phyloP scores from a whole-genome alignment of 495 filamentous ascomycete species.

The Penicillium pulvis region DNA sequence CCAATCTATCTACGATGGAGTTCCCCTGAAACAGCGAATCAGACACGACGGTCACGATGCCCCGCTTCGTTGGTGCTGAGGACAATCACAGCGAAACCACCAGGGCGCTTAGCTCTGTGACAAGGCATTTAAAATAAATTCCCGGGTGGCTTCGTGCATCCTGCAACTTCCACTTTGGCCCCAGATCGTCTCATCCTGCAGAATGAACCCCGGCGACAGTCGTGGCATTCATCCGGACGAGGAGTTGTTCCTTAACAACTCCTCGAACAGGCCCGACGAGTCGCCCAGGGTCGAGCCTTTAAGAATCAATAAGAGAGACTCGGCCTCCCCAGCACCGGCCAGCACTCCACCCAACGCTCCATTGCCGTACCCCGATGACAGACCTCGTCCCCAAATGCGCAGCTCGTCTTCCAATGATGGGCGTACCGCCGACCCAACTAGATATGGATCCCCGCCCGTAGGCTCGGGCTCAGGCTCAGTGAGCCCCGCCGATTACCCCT shows the following conservation, averaged over 20 bases:
- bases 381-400: constrained; percentile 50
- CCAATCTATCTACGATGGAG: neutral
- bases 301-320: constrained; percentile 75
- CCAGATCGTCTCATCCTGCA: constrained; percentile 13
- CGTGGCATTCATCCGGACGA: constrained; percentile 61
- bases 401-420: constrained; percentile 34
- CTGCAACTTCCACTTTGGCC: constrained; percentile 15
- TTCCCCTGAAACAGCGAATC: constrained; percentile 4
- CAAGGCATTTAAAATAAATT: constrained; percentile 9
- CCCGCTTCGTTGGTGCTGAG: constrained; percentile 5
- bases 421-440: constrained; percentile 37
- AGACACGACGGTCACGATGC: neutral
- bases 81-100: constrained; percentile 4
- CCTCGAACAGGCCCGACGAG: constrained; percentile 49
- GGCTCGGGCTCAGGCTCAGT: constrained; percentile 24
- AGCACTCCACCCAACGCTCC: constrained; percentile 37
- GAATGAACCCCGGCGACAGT: constrained; percentile 45
- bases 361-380: constrained; percentile 79
- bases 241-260: constrained; percentile 71
- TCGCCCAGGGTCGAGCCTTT: constrained; percentile 81
- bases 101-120: constrained; percentile 10
- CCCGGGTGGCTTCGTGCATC: constrained; percentile 9
- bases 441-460: constrained; percentile 37
- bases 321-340: constrained; percentile 41
- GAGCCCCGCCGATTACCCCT: constrained; percentile 45